Evolutionary conservation across 129 eudicot genomes (phyloP).

Genomic region (Pittosporum tobira): DNA sequence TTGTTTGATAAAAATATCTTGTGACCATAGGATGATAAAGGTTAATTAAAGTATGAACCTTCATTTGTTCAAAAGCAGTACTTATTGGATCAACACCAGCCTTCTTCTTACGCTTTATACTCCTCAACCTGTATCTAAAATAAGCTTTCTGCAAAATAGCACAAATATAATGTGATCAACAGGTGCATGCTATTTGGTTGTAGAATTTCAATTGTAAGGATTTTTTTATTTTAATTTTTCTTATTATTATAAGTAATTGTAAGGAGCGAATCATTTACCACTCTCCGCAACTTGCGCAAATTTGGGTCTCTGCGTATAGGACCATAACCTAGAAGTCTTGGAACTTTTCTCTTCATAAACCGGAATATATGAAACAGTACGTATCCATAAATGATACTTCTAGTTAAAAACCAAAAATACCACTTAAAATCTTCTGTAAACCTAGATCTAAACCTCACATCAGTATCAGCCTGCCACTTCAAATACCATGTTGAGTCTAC

Average conservation of each 20-base stretch:
- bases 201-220: conserved; percentile 1
- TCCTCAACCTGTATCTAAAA: conserved; percentile 26
- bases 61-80: conserved; percentile 80
- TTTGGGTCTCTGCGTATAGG: conserved; percentile 49
- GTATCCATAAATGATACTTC: conserved; percentile 43
- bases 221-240: no score
- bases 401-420: conserved; percentile 46
- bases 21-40: neutral
- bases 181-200: no score
- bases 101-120: conserved; percentile 38
- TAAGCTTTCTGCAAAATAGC: conserved; percentile 51
- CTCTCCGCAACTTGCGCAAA: conserved; percentile 43
- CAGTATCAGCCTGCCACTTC: conserved; percentile 54
- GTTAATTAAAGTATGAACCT: conserved; percentile 39
- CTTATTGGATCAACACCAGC: conserved; percentile 77
- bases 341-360: conserved; percentile 46
- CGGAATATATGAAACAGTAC: conserved; percentile 34
- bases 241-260: no score
- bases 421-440: conserved; percentile 29
- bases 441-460: conserved; percentile 30
- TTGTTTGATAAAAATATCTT: neutral
- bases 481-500: conserved; percentile 43
- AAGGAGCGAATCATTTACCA: conserved; percentile 41
- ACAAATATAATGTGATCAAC: conserved; percentile 12
- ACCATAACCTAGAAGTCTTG: conserved; percentile 43